Base-by-base conservation (phyloP, 2,329 filamentous ascomycete genomes). In the Pseudogymnoascus pannorum region DNA sequence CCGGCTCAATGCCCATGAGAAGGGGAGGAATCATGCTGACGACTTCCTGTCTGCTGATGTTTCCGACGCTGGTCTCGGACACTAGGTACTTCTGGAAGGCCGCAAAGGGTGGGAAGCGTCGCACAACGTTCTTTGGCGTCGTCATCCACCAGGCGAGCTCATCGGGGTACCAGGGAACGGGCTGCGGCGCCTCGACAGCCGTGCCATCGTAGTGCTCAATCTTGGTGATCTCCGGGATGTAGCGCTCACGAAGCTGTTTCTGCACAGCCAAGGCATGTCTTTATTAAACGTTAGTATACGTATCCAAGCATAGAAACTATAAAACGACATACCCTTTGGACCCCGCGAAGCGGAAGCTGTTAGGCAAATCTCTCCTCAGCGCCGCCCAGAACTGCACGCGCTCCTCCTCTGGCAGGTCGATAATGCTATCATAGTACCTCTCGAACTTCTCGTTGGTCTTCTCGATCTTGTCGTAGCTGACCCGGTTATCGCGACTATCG, bases 21-120 rank as follows among this genome's bases (percentile, higher is more conserved):
- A 97, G 82, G 24, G 94, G 94, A 24, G 94, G 94, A 65, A 99
- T 97, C 94, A 99, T 99, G 78, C 91, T 96, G 71, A 99, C 94
- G 48, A 96, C 88, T 77, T 99, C 94, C 76, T 99, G 94, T 70
- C 94, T 86, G 75, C 90, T 96, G 70, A 99, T 97, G 74, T 97
- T 99, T 70, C 94, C 94, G 20, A 97, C 92, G 61, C 89, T 92
- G 3, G 94, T 97, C 80, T 99, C 94, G 59, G 93, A 95, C 58
- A 99, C 94, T 58, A 99, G 82, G 79, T 97, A 99, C 74, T 95
- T 96, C 75, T 99, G 94, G 77, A 99, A 97, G 26, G 90, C 88
- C 58, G 92, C 87, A 73, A 99, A 99, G 2, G 94, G 94, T 35
- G 91, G 86, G 75, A 96, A 96, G 72, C 92, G 92, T 69, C 94